Conservation (phyloP, 164 flowering plant species). For the Umbilicus rupestris region DNA sequence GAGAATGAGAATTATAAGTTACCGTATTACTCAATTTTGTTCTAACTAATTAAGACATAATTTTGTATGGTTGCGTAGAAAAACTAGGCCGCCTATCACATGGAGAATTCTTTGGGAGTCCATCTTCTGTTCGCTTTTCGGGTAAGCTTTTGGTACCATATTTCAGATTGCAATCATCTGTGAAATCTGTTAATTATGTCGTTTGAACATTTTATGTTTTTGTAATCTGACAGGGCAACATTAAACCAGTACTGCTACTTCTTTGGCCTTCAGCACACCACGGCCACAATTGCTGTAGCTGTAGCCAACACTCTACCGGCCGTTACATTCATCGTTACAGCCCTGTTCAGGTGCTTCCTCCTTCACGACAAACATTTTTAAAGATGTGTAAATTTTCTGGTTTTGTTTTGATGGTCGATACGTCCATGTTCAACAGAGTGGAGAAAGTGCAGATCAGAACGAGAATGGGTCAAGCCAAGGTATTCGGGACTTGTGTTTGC, state of each 20-base stretch:
- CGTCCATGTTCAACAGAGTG: constrained; percentile 28
- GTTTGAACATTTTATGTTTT: neutral
- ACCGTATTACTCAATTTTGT: neutral
- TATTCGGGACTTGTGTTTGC: constrained; percentile 62
- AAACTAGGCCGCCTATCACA: constrained; percentile 36
- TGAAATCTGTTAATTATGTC: neutral
- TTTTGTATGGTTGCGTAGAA: constrained; percentile 26
- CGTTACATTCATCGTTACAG: constrained; percentile 45
- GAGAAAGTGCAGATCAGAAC: constrained; percentile 46
- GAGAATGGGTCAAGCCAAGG: constrained; percentile 56
- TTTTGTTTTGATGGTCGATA: neutral
- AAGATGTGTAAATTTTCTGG: neutral
- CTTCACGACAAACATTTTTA: neutral
- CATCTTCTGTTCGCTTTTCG: constrained; percentile 49
- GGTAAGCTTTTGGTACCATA: constrained; percentile 26
- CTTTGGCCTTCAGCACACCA: constrained; percentile 39
- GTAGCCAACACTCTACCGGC: constrained; percentile 41
- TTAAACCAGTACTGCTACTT: constrained; percentile 41
- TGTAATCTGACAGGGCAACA: constrained; percentile 23
- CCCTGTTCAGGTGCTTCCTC: constrained; percentile 27
- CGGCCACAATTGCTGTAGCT: constrained; percentile 45
- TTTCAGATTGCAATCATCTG: neutral
- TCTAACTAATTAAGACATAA: neutral
- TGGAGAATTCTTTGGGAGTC: constrained; percentile 30
- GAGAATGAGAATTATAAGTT: neutral